phyloP scores from a whole-genome alignment of 2,329 filamentous ascomycete genomes.

The Herpotrichia juniperi region DNA sequence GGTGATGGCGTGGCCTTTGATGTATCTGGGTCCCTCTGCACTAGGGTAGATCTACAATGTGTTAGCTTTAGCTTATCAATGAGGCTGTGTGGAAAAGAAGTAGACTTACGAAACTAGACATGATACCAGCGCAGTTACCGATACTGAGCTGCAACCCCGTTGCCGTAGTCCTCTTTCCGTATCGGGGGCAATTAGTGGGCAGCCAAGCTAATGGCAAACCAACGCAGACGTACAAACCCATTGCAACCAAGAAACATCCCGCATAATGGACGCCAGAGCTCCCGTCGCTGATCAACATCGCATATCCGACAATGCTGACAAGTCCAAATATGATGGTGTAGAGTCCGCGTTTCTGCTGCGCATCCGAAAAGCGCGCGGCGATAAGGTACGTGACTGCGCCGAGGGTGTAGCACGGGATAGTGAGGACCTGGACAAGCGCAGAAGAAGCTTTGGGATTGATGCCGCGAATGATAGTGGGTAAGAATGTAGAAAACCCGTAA shows the following conservation, averaged over 20 bases:
- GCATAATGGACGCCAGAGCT: constrained; percentile 72
- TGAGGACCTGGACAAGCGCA: constrained; percentile 74
- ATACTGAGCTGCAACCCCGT: constrained; percentile 73
- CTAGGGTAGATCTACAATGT: constrained; percentile 52
- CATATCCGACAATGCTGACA: constrained; percentile 72
- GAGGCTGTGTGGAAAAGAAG: background rate
- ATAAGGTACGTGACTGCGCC: constrained; percentile 73
- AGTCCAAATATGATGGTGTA: constrained; percentile 68
- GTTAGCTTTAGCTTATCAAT: constrained; percentile 10
- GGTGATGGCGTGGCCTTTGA: constrained; percentile 59
- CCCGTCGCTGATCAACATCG: constrained; percentile 66
- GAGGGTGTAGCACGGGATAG: constrained; percentile 77
- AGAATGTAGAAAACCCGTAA: constrained; percentile 78
- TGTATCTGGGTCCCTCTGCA: constrained; percentile 52
- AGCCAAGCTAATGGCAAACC: constrained; percentile 64
- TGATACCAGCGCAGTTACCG: constrained; percentile 74
- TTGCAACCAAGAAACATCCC: constrained; percentile 76
- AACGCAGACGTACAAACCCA: constrained; percentile 70
- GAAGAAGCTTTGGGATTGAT: constrained; percentile 67
- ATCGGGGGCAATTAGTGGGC: constrained; percentile 73
- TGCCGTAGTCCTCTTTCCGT: constrained; percentile 76
- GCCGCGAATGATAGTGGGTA: constrained; percentile 77
- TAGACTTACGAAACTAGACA: constrained; percentile 69
- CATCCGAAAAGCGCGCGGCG: constrained; percentile 71
- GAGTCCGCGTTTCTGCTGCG: constrained; percentile 67